Conservation (phyloP, 106 monocot genomes). For the Allium sativum region DNA sequence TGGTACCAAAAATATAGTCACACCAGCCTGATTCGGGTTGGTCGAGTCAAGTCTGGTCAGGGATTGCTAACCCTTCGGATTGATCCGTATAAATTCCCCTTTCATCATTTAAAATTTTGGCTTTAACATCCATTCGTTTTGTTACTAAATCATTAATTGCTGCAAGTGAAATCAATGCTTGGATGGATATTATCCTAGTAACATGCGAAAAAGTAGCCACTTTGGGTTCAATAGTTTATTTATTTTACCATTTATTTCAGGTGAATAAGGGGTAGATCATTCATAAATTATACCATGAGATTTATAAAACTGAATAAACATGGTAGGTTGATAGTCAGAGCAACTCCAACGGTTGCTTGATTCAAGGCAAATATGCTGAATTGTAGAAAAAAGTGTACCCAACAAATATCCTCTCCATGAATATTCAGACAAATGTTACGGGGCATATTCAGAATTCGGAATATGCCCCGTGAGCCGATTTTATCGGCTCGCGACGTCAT, state of each 20-base stretch:
- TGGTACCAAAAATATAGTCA: too few relatives aligned
- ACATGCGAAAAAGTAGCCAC: not conserved
- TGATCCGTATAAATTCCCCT: not conserved
- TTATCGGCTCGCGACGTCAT: too few relatives aligned
- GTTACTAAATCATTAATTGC: not conserved
- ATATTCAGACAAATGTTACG: too few relatives aligned
- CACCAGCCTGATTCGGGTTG: too few relatives aligned
- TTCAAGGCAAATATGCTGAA: too few relatives aligned
- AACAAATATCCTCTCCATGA: too few relatives aligned
- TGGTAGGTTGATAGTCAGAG: not conserved
- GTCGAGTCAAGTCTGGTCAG: not conserved
- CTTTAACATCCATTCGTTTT: not conserved
- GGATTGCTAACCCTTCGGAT: not conserved
- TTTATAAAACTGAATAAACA: not conserved
- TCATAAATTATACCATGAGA: not conserved
- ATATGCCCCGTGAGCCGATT: too few relatives aligned
- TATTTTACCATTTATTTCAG: too few relatives aligned
- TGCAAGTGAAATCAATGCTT: not conserved
- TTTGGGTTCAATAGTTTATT: not conserved
- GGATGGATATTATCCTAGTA: not conserved
- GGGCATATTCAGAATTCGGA: too few relatives aligned
- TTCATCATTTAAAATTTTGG: not conserved
- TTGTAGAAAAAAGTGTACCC: too few relatives aligned
- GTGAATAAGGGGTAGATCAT: too few relatives aligned
- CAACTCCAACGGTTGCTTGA: too few relatives aligned